These are phyloP conservation scores for Tricholoma sp. DNA, from an alignment of 768 basidiomycete species.

Conservation along the genomic window DNA sequence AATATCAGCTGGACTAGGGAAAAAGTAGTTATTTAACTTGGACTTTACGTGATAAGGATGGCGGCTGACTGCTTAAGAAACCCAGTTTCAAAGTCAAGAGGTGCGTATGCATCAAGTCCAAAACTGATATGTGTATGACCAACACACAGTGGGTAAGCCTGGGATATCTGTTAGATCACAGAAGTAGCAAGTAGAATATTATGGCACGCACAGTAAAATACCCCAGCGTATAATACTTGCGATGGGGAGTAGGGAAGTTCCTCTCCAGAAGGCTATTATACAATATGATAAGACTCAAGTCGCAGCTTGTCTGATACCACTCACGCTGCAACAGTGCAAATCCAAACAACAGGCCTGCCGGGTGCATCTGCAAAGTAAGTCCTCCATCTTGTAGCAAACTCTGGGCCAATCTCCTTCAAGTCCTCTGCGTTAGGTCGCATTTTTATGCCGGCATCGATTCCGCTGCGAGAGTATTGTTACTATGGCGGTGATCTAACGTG, in stretches of 20 bases:
- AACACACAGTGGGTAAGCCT: constrained; percentile 41
- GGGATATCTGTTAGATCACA: constrained; percentile 5
- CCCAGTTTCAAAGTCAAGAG: constrained; percentile 40
- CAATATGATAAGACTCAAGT: background rate
- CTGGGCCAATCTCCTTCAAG: background rate
- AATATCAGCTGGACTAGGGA: constrained; percentile 36
- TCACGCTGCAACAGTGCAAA: constrained; percentile 38
- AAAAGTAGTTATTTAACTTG: background rate
- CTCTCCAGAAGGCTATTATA: constrained; percentile 6
- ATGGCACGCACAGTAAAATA: constrained; percentile 16
- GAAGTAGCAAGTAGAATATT: background rate
- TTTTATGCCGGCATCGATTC: background rate
- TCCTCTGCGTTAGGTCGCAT: background rate
- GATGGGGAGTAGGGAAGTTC: constrained; percentile 13
- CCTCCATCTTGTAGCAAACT: background rate
- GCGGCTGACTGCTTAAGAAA: constrained; percentile 38
- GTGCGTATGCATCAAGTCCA: constrained; percentile 33
- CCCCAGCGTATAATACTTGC: constrained; percentile 21
- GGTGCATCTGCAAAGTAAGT: background rate
- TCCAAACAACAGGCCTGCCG: constrained; percentile 32
- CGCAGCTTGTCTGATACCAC: constrained; percentile 6
- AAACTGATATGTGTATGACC: constrained; percentile 47
- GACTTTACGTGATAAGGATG: background rate
- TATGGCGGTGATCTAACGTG: background rate
- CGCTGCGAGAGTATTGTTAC: background rate